Conservation (phyloP, 257 asterid genomes). For the Solanum acaule region DNA sequence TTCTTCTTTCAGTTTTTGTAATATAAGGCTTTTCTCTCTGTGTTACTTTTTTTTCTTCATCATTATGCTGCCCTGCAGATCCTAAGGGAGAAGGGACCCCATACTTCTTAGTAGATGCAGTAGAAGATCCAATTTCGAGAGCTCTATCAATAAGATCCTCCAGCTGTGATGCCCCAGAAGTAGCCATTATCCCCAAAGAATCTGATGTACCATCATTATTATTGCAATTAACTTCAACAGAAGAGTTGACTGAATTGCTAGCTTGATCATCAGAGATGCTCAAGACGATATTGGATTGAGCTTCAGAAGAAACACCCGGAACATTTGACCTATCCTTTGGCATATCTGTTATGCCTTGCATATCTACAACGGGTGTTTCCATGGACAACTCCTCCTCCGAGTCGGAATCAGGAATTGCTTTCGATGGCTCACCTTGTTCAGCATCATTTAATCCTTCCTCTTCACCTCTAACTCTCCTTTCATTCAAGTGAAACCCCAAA, state of each 20-base stretch:
- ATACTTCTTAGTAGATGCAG: slow-evolving; percentile 45
- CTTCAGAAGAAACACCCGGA: slow-evolving; percentile 16
- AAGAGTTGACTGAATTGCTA: slow-evolving; percentile 12
- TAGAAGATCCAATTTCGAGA: slow-evolving; percentile 84
- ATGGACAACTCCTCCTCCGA: slow-evolving; percentile 52
- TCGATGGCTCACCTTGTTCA: slow-evolving; percentile 45
- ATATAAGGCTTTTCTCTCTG: slow-evolving; percentile 74
- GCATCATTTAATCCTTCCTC: slow-evolving; percentile 68
- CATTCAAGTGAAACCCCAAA: slow-evolving; percentile 94
- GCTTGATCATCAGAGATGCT: slow-evolving; percentile 19
- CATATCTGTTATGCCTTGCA: slow-evolving; percentile 18
- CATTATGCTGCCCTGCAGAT: slow-evolving; percentile 21
- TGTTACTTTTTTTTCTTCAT: slow-evolving; percentile 23
- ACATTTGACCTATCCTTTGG: slow-evolving; percentile 18
- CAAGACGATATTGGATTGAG: slow-evolving; percentile 14
- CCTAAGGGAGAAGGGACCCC: slow-evolving; percentile 46
- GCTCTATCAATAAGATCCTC: slow-evolving; percentile 91
- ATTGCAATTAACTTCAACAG: slow-evolving; percentile 18
- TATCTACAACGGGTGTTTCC: slow-evolving; percentile 27
- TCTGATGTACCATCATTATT: slow-evolving; percentile 14
- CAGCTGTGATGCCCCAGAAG: slow-evolving; percentile 44
- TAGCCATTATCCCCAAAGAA: slow-evolving; percentile 25
- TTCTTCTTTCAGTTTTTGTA: slow-evolving; percentile 91
- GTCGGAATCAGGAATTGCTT: slow-evolving; percentile 62
- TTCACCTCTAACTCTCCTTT: slow-evolving; percentile 94